Conservation (phyloP, 2,329 filamentous ascomycete species). For the Teratosphaeria pseudoeucalypti region DNA sequence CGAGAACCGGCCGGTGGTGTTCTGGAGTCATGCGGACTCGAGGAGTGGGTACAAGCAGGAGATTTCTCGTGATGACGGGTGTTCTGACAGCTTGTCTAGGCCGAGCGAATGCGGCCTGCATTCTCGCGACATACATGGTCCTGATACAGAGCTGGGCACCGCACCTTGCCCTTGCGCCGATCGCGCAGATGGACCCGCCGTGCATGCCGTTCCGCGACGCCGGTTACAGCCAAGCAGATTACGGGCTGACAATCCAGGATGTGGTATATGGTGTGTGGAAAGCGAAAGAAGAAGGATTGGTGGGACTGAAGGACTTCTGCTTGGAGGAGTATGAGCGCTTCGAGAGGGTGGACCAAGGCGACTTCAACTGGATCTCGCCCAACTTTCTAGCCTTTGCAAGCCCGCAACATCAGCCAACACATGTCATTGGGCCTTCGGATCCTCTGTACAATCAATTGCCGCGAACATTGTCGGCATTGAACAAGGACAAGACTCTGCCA, state of each 20-base stretch:
- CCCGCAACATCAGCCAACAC: constrained; percentile 70
- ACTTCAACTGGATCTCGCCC: constrained; percentile 99
- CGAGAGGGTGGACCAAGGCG: constrained; percentile 92
- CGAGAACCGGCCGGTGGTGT: constrained; percentile 80
- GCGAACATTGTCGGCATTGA: constrained; percentile 62
- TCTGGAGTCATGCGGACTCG: constrained; percentile 88
- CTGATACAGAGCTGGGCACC: constrained; percentile 96
- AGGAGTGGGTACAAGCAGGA: constrained; percentile 48
- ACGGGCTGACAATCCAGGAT: constrained; percentile 89
- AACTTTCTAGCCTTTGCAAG: constrained; percentile 94
- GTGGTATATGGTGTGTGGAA: constrained; percentile 98
- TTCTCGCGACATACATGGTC: constrained; percentile 97
- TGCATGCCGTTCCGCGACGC: constrained; percentile 98
- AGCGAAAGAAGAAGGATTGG: constrained; percentile 90
- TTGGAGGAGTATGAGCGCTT: constrained; percentile 94
- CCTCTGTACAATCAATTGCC: constrained; percentile 67
- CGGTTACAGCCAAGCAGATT: constrained; percentile 96
- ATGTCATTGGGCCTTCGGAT: constrained; percentile 60
- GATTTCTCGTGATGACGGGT: too few relatives aligned
- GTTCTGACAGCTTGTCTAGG: constrained; percentile 39
- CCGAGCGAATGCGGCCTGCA: constrained; percentile 84
- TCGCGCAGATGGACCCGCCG: constrained; percentile 91
- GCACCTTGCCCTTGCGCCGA: constrained; percentile 86
- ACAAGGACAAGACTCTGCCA: constrained; percentile 56
- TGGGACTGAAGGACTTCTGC: constrained; percentile 85